These are phyloP conservation scores for Escovopsis sp. DNA, from an alignment of 2,329 filamentous ascomycete genomes.

Conservation along the genomic window DNA sequence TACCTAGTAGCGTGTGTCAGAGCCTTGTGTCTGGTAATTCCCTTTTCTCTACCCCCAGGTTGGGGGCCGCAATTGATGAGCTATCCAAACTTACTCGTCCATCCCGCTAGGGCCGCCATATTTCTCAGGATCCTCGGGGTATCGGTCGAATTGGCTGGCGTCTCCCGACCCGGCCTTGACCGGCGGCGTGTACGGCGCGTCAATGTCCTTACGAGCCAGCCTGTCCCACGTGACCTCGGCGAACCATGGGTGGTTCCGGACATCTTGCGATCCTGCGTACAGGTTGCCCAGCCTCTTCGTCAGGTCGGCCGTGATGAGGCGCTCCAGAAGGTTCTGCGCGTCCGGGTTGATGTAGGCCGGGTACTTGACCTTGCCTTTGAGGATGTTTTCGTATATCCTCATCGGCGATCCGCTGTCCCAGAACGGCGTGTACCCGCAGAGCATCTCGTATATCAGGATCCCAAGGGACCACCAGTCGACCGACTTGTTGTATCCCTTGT, in stretches of 20 bases:
- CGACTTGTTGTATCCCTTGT: conserved; percentile 98
- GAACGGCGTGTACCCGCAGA: conserved; percentile 96
- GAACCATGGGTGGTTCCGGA: conserved; percentile 95
- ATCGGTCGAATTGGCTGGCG: conserved; percentile 94
- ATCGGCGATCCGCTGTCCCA: conserved; percentile 97
- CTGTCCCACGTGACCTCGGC: conserved; percentile 96
- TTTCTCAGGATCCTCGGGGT: conserved; percentile 88
- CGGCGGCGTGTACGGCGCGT: conserved; percentile 92
- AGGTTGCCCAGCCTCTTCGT: conserved; percentile 92
- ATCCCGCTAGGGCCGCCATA: conserved; percentile 59
- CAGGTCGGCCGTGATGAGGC: conserved; percentile 84
- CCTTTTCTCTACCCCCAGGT: too few species aligned
- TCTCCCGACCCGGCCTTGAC: conserved; percentile 89
- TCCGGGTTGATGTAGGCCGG: conserved; percentile 90
- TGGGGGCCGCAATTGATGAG: background rate
- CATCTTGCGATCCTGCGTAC: conserved; percentile 77
- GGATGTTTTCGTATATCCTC: conserved; percentile 99
- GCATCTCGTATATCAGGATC: conserved; percentile 98
- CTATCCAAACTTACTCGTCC: conserved; percentile 78
- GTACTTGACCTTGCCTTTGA: conserved; percentile 91
- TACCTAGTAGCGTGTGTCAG: conserved; percentile 35
- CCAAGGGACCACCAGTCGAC: conserved; percentile 99
- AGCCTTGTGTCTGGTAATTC: too few species aligned
- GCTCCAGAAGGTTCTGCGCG: conserved; percentile 80
- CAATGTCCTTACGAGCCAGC: conserved; percentile 87